Conservation (phyloP, 371 early-diverging fungal species). For the Actinomortierella ambigua region DNA sequence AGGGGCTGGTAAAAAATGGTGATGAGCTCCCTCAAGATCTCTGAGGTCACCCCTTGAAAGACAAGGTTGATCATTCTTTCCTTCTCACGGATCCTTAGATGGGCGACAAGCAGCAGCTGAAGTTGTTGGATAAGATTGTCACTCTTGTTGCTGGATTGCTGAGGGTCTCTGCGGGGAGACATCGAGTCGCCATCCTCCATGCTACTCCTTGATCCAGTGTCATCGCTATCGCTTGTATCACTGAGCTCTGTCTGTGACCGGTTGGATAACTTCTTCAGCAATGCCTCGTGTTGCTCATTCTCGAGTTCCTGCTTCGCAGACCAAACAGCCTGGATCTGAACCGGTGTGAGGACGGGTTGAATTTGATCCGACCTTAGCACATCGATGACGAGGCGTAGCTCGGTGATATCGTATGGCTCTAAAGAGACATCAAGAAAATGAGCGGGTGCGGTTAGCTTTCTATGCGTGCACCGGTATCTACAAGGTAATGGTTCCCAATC, state of each 20-base stretch:
- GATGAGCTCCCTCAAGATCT: conserved; percentile 65
- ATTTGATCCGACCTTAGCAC: conserved; percentile 52
- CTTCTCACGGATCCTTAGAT: conserved; percentile 60
- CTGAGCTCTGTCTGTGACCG: background rate
- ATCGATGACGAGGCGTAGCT: conserved; percentile 32
- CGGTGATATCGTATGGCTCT: conserved; percentile 35
- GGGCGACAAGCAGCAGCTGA: conserved; percentile 54
- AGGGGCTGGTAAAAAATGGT: conserved; percentile 70
- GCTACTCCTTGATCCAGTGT: no score
- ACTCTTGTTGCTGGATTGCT: background rate
- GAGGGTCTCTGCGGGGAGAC: background rate
- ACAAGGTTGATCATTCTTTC: conserved; percentile 59
- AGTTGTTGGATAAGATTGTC: conserved; percentile 47
- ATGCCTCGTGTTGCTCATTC: conserved; percentile 4
- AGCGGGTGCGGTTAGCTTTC: background rate
- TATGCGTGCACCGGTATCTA: background rate
- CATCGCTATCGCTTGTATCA: background rate
- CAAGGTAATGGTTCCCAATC: conserved; percentile 1
- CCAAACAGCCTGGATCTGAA: conserved; percentile 47
- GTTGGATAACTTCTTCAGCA: background rate
- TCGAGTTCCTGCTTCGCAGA: conserved; percentile 32
- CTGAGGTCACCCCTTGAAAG: conserved; percentile 69
- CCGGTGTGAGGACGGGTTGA: conserved; percentile 49
- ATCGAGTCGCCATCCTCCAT: no score
- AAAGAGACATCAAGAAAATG: background rate